phyloP scores from a whole-genome alignment of 495 filamentous ascomycete genomes.

The Penicillium coprophilum region DNA sequence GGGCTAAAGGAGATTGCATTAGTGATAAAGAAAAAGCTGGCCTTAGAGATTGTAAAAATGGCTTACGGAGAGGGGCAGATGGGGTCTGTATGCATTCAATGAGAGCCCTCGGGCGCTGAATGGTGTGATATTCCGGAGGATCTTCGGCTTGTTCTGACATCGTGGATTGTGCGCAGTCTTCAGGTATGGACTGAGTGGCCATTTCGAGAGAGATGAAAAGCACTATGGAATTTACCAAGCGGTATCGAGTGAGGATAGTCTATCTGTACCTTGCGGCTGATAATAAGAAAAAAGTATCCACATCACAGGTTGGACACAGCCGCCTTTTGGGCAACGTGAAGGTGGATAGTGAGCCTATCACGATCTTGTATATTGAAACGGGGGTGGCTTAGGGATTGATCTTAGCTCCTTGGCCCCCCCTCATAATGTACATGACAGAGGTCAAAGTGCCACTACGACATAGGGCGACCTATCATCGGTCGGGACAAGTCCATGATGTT shows the following conservation, averaged over 20 bases:
- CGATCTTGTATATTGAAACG: not conserved
- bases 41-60: not conserved
- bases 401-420: not conserved
- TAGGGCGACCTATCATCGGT: not conserved
- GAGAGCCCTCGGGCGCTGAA: not conserved
- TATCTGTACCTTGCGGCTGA: not conserved
- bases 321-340: not conserved
- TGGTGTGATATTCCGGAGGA: not conserved
- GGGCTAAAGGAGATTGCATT: not conserved
- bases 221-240: not conserved
- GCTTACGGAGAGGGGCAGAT: slow-evolving; percentile 2
- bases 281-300: not conserved
- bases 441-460: not conserved
- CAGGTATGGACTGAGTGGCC: not conserved
- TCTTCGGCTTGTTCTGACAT: not conserved
- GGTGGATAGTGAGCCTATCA: slow-evolving; percentile 3
- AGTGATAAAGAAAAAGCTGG: not conserved
- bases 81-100: slow-evolving; percentile 5
- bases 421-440: not conserved
- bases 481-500: too few species aligned
- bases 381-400: not conserved
- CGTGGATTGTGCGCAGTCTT: too few species aligned
- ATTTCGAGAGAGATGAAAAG: not conserved
- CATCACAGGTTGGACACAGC: too few species aligned
- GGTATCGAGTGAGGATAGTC: not conserved